Evolutionary conservation across 2,329 filamentous ascomycete species (phyloP).

Genomic region (Nemania abortiva): DNA sequence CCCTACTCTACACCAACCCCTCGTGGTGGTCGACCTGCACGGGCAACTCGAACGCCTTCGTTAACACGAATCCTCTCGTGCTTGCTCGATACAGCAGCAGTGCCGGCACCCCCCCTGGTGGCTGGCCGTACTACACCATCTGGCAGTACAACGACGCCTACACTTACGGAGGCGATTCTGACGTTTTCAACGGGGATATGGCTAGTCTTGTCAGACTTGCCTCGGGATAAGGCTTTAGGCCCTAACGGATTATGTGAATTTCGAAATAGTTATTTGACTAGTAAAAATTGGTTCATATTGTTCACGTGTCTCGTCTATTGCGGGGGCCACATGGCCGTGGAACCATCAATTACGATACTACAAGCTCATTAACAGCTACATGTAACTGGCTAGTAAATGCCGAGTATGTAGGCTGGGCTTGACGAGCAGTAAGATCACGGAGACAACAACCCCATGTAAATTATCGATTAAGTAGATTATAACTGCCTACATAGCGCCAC

Average conservation of each 20-base stretch:
- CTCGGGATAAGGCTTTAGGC: slow-evolving; percentile 33
- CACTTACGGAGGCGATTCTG: slow-evolving; percentile 64
- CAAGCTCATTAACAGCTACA: not conserved
- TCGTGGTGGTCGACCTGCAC: slow-evolving; percentile 68
- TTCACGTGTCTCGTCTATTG: not conserved
- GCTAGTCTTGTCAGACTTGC: slow-evolving; percentile 43
- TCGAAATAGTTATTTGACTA: not conserved
- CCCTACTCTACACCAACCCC: slow-evolving; percentile 65
- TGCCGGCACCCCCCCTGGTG: slow-evolving; percentile 60
- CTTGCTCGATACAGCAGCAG: slow-evolving; percentile 59
- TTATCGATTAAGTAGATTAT: not conserved
- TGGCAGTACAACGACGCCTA: slow-evolving; percentile 66
- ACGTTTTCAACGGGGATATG: slow-evolving; percentile 62
- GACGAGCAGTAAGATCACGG: not conserved
- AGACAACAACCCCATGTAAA: not conserved
- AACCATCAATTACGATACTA: not conserved
- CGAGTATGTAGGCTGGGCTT: not conserved
- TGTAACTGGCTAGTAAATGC: not conserved
- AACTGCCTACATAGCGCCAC: not conserved
- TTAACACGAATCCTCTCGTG: slow-evolving; percentile 60
- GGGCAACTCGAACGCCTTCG: slow-evolving; percentile 61
- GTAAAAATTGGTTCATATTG: not conserved
- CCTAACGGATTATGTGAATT: not conserved
- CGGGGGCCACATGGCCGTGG: not conserved
- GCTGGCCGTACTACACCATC: slow-evolving; percentile 66